Evolutionary conservation across 1,284 basidiomycete species (phyloP).

Genomic region (Amylostereum areolatum): DNA sequence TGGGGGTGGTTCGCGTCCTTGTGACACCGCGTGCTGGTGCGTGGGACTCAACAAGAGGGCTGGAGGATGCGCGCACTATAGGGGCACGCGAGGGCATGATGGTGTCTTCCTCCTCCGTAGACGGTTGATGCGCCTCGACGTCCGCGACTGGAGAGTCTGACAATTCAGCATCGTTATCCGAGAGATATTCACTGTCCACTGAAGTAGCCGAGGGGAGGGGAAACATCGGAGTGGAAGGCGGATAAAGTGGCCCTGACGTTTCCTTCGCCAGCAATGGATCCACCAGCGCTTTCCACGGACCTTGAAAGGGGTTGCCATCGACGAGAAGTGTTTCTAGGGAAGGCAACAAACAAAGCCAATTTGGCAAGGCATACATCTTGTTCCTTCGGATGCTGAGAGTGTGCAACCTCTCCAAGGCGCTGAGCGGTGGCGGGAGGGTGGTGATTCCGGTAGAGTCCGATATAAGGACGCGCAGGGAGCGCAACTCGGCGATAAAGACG

Average conservation of each 20-base stretch:
- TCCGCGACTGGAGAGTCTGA: conserved; percentile 33
- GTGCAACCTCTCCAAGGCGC: conserved; percentile 69
- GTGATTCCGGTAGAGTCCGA: conserved; percentile 83
- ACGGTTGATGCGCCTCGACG: conserved; percentile 13
- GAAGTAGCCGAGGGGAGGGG: conserved; percentile 43
- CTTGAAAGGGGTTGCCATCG: conserved; percentile 91
- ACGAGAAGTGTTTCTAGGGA: conserved; percentile 83
- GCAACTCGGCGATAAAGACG: conserved; percentile 72
- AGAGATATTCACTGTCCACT: conserved; percentile 28
- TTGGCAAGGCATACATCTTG: conserved; percentile 83
- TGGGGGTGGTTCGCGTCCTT: conserved; percentile 68
- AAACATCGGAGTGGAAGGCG: conserved; percentile 58
- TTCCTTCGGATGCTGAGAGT: conserved; percentile 87
- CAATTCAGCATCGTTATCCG: conserved; percentile 50
- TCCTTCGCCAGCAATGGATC: conserved; percentile 68
- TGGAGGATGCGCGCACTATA: conserved; percentile 42
- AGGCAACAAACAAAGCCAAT: conserved; percentile 86
- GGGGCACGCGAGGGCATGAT: conserved; percentile 59
- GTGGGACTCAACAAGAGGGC: conserved; percentile 30
- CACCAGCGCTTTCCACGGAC: conserved; percentile 86
- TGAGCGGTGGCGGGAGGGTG: conserved; percentile 66
- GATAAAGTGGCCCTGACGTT: conserved; percentile 51
- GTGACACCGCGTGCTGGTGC: conserved; percentile 34
- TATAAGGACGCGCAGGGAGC: conserved; percentile 79
- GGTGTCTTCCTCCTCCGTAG: conserved; percentile 60